Base-by-base conservation (phyloP, 1,139 yeast species). In the Pichia sp. region DNA sequence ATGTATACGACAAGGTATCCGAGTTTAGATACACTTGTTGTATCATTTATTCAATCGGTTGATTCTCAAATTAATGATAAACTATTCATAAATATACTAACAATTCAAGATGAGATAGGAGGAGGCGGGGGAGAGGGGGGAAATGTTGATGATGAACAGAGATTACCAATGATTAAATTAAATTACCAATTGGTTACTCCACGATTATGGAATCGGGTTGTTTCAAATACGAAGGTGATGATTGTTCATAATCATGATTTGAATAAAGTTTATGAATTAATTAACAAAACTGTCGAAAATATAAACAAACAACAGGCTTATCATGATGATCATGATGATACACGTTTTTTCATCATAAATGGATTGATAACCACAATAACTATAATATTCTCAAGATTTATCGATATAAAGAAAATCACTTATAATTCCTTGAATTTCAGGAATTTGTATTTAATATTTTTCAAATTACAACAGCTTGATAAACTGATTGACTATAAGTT, bases 311-410 rank as follows among this genome's bases (percentile, higher is more conserved):
- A 43, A n/a, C 39, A 36, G 4, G 27, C 14, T 11, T 19, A 13
- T 14, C 25, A n/a, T 27, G 28, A 25, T n/a, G 18, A 16, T 19
- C 25, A 25, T 11, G 27, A n/a, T n/a, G 18, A 19, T 19, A 31
- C 9, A 8, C 22, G 5, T 18, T 19, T 14, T 10, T 19, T 25
- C 28, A 53, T 33, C 43, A 52, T 13, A 19, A 50, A 54, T 43
- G 58, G 58, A 9, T 38, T 56, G 13, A 34, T 56, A 25, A 13
- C 50, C 10, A 25, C 34, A 2, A 19, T 56, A 4, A 48, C 54
- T 3, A 42, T 45, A 27, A n/a, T 48, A 6, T 56, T 48, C 47
- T 52, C 56, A 2, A 30, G 41, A 7, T 52, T 52, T 33, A 38
- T 56, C 1, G 44, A 33, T 18, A 22, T 18, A 3, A 13, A 52